A percentile compares a stretch with the other conserved stretches of the same genome.
Evolutionary conservation across 345 rosid genomes (phyloP).

Genomic region (Dovyalis caffra): DNA sequence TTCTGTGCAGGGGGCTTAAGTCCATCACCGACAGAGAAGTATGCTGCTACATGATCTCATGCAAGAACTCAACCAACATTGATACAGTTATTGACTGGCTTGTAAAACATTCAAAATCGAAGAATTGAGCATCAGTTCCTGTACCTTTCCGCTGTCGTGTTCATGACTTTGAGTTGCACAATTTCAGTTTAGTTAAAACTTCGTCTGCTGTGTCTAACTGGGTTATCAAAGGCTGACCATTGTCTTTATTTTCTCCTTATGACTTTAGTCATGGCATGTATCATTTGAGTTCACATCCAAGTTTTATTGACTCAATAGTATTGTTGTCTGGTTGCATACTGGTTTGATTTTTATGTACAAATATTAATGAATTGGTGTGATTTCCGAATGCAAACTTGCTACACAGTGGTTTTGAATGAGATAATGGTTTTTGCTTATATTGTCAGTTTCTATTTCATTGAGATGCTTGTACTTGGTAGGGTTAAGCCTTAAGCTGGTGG

Average conservation of each 20-base stretch:
- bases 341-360: slow-evolving; percentile 35
- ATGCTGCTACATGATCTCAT: slow-evolving; percentile 70
- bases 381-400: slow-evolving; percentile 19
- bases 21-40: slow-evolving; percentile 60
- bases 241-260: slow-evolving; percentile 11
- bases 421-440: not conserved
- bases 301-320: slow-evolving; percentile 12
- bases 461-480: not conserved
- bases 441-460: not conserved
- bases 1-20: slow-evolving; percentile 51
- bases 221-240: slow-evolving; percentile 15
- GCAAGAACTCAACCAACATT: slow-evolving; percentile 74
- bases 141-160: slow-evolving; percentile 8
- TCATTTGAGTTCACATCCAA: slow-evolving; percentile 13
- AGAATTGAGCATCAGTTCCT: slow-evolving; percentile 36
- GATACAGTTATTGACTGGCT: slow-evolving; percentile 73
- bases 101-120: slow-evolving; percentile 66
- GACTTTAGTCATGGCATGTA: slow-evolving; percentile 3
- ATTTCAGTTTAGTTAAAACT: slow-evolving; percentile 11
- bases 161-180: not conserved
- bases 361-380: slow-evolving; percentile 18
- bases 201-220: slow-evolving; percentile 19
- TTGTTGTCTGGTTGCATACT: slow-evolving; percentile 11
- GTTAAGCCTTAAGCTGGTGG: not conserved
- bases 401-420: slow-evolving; percentile 19